Percentiles rank a stretch among this genome's conserved stretches.
Conservation (phyloP, 331 rosid species). For the Prunus yedoensis region DNA sequence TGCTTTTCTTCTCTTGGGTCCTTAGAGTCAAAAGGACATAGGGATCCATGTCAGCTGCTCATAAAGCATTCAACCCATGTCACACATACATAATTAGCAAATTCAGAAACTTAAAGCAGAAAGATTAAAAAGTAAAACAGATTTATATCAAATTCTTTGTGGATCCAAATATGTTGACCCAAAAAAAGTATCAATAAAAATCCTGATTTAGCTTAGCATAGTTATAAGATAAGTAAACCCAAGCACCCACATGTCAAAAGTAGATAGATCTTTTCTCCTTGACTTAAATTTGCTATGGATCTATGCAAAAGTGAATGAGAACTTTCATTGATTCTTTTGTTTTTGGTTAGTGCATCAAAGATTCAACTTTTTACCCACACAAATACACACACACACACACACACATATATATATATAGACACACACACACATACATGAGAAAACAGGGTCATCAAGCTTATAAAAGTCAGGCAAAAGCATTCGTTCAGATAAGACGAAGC, state of each 20-base stretch:
- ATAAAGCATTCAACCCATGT: background rate
- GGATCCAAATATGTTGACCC: background rate
- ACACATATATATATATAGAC: background rate
- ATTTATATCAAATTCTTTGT: background rate
- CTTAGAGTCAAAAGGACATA: conserved; percentile 64
- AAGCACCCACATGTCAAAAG: background rate
- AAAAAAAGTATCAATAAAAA: no score
- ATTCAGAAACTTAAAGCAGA: background rate
- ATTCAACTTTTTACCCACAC: background rate
- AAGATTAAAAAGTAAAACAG: background rate
- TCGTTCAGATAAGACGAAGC: background rate
- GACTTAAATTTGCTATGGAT: background rate
- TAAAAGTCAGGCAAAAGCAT: background rate
- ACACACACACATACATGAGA: background rate
- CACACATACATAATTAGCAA: background rate
- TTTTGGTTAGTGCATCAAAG: background rate
- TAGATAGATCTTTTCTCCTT: background rate
- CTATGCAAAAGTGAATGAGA: background rate
- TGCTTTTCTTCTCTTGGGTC: conserved; percentile 71
- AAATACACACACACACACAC: background rate
- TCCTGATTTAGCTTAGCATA: background rate
- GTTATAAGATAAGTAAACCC: background rate
- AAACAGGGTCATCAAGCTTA: background rate
- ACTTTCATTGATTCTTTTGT: background rate
- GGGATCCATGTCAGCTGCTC: conserved; percentile 84